Base-by-base conservation (phyloP, 2,329 filamentous ascomycete genomes). In the Xylariaceae sp. region DNA sequence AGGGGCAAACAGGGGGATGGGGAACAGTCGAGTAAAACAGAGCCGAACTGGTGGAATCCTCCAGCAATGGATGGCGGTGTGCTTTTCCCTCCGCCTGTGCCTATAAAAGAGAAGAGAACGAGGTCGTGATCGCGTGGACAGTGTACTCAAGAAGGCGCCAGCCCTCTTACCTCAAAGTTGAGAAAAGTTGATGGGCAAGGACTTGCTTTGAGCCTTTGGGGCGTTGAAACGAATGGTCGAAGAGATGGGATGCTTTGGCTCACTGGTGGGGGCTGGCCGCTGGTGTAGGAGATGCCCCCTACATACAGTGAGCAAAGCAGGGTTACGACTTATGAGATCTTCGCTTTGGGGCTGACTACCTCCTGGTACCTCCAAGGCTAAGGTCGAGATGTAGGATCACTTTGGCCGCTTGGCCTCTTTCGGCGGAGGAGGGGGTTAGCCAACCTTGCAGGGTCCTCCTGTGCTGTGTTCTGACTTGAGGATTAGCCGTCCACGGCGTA, bases 201-300 rank as follows among this genome's bases (percentile, higher is more conserved):
- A 11, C 21, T 24, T 24, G 21, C 21, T 11, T 36, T 38, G 41
- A 36, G 35, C 14, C 27, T 26, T 24, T 24, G 21, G 21, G 21
- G 34, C 34, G 15, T 44, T 18, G 29, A 51, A 49, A 47, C 65
- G 59, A 65, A 57, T 65, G 62, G 62, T 59, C 47, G 57, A 50
- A 46, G 51, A 55, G 48, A 45, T n/a, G n/a, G n/a, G n/a, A n/a
- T 52, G 48, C 54, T 34, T 36, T 38, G 43, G 34, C 16, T 51
- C 52, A 27, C 40, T 43, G 43, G 46, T 43, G 54, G 59, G 59
- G 43, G 46, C 41, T 54, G 59, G 59, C 60, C 58, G 57, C 60
- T 60, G 57, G 48, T 52, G 21, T 24, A 24, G 21, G 6, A 11
- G 21, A 24, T 11, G n/a, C n/a, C n/a, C n/a, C n/a, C n/a, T n/a